Evolutionary conservation across 2,329 filamentous ascomycete genomes (phyloP).

Genomic region (Paracoccidioides lutzii): DNA sequence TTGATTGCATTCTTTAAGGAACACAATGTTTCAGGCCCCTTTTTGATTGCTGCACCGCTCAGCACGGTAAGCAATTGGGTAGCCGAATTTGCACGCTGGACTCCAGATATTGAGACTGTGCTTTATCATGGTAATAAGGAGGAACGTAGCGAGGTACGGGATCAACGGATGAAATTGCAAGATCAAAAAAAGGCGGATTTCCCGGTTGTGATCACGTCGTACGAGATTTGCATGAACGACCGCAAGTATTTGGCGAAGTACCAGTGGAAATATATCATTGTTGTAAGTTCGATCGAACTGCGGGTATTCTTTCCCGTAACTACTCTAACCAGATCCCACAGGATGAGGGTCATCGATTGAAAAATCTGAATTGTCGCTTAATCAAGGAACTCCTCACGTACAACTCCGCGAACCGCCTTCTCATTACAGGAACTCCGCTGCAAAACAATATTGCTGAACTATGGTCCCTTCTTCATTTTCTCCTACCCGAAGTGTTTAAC

Average conservation of each 20-base stretch:
- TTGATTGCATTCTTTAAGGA: conserved; percentile 79
- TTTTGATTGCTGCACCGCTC: conserved; percentile 77
- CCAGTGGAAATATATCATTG: conserved; percentile 95
- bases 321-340: conserved; percentile 22
- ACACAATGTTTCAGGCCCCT: conserved; percentile 75
- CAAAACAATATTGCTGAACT: conserved; percentile 93
- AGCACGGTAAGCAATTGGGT: conserved; percentile 95
- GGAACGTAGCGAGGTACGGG: conserved; percentile 63
- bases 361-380: conserved; percentile 86
- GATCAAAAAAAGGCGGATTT: conserved; percentile 60
- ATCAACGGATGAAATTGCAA: conserved; percentile 52
- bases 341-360: conserved; percentile 94
- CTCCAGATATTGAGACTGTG: conserved; percentile 72
- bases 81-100: conserved; percentile 84
- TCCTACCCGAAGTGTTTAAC: conserved; percentile 84
- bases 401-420: conserved; percentile 72
- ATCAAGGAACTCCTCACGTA: conserved; percentile 84
- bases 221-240: conserved; percentile 92
- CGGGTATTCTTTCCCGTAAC: neutral
- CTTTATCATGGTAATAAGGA: conserved; percentile 80
- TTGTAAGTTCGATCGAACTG: conserved; percentile 40
- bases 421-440: conserved; percentile 88
- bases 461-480: conserved; percentile 88
- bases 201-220: conserved; percentile 85
- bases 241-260: conserved; percentile 68